These are phyloP conservation scores for Sanguinoderma infundibulare DNA, from an alignment of 1,284 basidiomycete species.

Conservation along the genomic window DNA sequence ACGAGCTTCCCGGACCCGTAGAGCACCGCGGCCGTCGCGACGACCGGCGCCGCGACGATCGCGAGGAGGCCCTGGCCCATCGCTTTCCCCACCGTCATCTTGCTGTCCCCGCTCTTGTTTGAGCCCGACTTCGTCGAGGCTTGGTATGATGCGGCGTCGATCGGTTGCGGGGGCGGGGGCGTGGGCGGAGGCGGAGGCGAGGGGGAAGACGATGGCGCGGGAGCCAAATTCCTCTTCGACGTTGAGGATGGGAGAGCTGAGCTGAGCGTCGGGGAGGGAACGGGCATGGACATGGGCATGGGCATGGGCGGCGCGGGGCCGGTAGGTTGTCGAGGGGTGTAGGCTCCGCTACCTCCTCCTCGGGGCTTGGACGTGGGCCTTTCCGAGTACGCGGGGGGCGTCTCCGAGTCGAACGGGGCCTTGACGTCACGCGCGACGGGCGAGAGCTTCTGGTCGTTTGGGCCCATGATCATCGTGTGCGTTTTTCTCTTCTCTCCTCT, in stretches of 20 bases:
- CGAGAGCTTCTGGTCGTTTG: background rate
- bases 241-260: background rate
- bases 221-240: background rate
- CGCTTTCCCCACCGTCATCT: constrained; percentile 5
- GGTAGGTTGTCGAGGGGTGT: too few species aligned
- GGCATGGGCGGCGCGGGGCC: background rate
- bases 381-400: constrained; percentile 3
- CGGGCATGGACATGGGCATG: background rate
- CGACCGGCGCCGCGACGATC: constrained; percentile 9
- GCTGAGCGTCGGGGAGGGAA: background rate
- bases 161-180: background rate
- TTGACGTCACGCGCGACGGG: background rate
- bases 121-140: background rate
- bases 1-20: constrained; percentile 12
- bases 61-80: constrained; percentile 10
- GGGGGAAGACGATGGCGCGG: background rate
- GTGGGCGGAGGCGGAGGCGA: background rate
- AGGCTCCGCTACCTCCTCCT: too few species aligned
- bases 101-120: background rate
- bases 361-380: background rate
- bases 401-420: background rate
- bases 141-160: background rate
- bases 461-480: constrained; percentile 1
- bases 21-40: constrained; percentile 3
- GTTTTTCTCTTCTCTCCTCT: too few species aligned